Conservation (phyloP, 257 asterid species). For the Nemophila menziesii region DNA sequence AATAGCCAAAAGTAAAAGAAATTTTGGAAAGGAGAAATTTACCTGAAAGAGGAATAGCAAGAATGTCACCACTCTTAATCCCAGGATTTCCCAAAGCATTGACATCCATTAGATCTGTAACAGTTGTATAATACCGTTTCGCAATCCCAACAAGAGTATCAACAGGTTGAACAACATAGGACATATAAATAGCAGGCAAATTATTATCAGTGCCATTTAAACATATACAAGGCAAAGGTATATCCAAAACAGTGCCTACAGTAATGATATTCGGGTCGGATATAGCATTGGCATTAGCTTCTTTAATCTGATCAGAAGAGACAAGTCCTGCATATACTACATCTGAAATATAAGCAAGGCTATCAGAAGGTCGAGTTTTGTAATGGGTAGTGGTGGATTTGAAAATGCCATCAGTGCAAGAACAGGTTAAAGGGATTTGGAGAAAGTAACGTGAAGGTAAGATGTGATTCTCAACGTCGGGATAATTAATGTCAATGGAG, state of each 20-base stretch:
- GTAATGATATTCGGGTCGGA: conserved; percentile 57
- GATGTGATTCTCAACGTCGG: conserved; percentile 91
- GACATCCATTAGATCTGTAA: conserved; percentile 78
- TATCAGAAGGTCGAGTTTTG: conserved; percentile 79
- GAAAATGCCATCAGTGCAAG: conserved; percentile 84
- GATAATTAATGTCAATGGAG: conserved; percentile 60
- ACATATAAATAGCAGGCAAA: conserved; percentile 72
- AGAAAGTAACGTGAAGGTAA: conserved; percentile 73
- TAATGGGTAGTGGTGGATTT: conserved; percentile 50
- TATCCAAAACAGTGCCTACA: conserved; percentile 47
- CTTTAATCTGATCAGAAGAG: conserved; percentile 76
- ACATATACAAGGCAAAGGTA: conserved; percentile 96
- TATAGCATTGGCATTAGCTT: conserved; percentile 50
- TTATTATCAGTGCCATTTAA: conserved; percentile 74
- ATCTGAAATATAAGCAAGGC: conserved; percentile 46
- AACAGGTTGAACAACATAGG: conserved; percentile 54
- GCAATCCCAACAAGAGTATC: conserved; percentile 77
- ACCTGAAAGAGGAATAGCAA: conserved; percentile 85
- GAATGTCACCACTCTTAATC: conserved; percentile 72
- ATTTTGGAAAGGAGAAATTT: neutral
- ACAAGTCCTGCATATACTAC: conserved; percentile 64
- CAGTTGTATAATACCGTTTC: conserved; percentile 49
- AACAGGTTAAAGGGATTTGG: conserved; percentile 57
- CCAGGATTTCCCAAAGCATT: conserved; percentile 57
- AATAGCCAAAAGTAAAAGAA: neutral